Conservation (phyloP, 2,329 filamentous ascomycete species). For the Calonectria multiphialidica region DNA sequence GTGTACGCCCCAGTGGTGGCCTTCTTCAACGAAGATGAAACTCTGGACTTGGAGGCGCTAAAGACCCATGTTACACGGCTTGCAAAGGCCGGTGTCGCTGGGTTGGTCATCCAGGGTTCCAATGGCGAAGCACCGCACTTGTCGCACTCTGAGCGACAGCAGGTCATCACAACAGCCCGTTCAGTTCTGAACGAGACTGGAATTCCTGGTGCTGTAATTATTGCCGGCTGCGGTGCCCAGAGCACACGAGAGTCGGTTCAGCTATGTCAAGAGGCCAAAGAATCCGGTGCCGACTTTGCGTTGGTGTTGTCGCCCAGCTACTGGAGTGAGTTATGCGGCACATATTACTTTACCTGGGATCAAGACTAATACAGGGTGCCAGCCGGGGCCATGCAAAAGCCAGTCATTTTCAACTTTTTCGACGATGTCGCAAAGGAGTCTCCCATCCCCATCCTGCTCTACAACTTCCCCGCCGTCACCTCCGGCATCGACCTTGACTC, state of each 20-base stretch:
- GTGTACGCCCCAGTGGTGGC: slow-evolving; percentile 73
- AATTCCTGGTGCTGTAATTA: slow-evolving; percentile 68
- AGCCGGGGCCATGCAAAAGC: slow-evolving; percentile 50
- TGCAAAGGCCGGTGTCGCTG: slow-evolving; percentile 72
- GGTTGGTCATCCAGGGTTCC: slow-evolving; percentile 78
- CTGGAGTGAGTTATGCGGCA: slow-evolving; percentile 67
- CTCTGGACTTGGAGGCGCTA: slow-evolving; percentile 66
- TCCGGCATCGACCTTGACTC: slow-evolving; percentile 71
- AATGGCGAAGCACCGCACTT: slow-evolving; percentile 82
- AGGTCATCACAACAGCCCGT: slow-evolving; percentile 72
- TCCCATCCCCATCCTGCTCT: slow-evolving; percentile 71
- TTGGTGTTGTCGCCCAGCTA: slow-evolving; percentile 78
- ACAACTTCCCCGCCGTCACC: slow-evolving; percentile 73
- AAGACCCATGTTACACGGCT: slow-evolving; percentile 69
- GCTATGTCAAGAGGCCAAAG: slow-evolving; percentile 72
- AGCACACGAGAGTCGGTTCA: slow-evolving; percentile 77
- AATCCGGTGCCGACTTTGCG: slow-evolving; percentile 74
- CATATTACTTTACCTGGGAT: slow-evolving; percentile 58
- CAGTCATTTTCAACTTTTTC: slow-evolving; percentile 71
- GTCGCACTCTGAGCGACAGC: slow-evolving; percentile 72
- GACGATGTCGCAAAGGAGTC: slow-evolving; percentile 66
- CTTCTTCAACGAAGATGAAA: slow-evolving; percentile 70
- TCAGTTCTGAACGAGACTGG: slow-evolving; percentile 70
- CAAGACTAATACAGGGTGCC: too few species aligned
- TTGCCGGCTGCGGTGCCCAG: slow-evolving; percentile 77